phyloP scores from a whole-genome alignment of 2,329 filamentous ascomycete genomes.

The Alternaria ventricosa region DNA sequence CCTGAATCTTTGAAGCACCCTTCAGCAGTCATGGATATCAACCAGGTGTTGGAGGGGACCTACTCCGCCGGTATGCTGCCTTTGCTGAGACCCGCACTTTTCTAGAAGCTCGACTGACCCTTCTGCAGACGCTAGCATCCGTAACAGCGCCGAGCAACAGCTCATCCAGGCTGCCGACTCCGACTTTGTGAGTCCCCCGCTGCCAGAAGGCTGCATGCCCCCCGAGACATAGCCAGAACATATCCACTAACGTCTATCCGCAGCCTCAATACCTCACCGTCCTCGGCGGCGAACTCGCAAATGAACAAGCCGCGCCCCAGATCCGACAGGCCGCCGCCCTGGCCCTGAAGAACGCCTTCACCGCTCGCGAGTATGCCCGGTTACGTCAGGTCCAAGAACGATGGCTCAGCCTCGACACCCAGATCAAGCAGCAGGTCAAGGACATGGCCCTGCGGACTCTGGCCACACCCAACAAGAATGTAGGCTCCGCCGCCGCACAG shows the following conservation, averaged over 20 bases:
- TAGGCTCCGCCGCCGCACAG: constrained; percentile 88
- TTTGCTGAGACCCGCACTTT: constrained; percentile 12
- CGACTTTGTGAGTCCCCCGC: constrained; percentile 80
- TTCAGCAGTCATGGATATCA: constrained; percentile 84
- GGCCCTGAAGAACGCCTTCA: constrained; percentile 97
- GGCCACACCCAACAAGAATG: constrained; percentile 77
- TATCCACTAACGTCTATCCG: constrained; percentile 38
- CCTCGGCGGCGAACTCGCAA: constrained; percentile 91
- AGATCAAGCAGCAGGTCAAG: constrained; percentile 88
- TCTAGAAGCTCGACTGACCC: constrained; percentile 44
- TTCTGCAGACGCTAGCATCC: constrained; percentile 80
- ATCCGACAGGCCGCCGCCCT: constrained; percentile 95
- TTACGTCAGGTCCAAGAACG: constrained; percentile 90
- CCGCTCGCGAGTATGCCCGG: constrained; percentile 85
- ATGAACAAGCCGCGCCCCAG: constrained; percentile 80
- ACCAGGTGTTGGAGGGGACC: constrained; percentile 96
- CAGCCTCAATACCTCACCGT: constrained; percentile 85
- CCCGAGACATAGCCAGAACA: constrained; percentile 10
- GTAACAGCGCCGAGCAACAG: constrained; percentile 92
- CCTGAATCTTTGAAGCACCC: constrained; percentile 32
- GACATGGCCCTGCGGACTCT: constrained; percentile 88
- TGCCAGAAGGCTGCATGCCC: constrained; percentile 24
- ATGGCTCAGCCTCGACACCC: constrained; percentile 84
- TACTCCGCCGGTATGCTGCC: constrained; percentile 81
- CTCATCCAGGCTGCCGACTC: constrained; percentile 89